Evolutionary conservation across 768 basidiomycete species (phyloP), one percentile per base, ranked within the genome.

Genomic region (Albatrellus ellisii): DNA sequence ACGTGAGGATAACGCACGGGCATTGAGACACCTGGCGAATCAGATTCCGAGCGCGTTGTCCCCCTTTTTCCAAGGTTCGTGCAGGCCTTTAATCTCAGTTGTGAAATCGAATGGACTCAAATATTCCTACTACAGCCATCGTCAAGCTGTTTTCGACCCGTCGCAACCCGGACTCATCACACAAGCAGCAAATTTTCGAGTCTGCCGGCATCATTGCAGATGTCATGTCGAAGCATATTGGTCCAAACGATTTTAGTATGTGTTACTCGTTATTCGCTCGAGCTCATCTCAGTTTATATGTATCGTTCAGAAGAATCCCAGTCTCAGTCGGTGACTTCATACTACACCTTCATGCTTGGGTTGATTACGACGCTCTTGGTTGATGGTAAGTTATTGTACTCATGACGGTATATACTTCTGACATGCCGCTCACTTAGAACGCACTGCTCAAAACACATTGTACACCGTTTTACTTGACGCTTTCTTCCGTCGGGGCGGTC

Each of bases 121-220:
- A 44, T 26, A 8, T 24, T 40, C 12, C 11, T n/a, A 12, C 12
- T 11, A 36, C 42, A 91, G 88, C 89, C 11, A 75, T 88, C 53
- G 79, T 88, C 46, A 88, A 90, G 61, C 69, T 92, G 59, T 84
- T 92, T 59, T 77, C 87, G 54, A 76, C 77, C 10, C 69, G 87
- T 45, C 75, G 89, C 15, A 86, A 76, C 53, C 72, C 77, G 8
- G 90, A 94, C 52, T 46, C 70, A 3, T 52, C 67, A 12, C 89
- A 92, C 56, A 82, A 74, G 59, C 79, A 81, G 54, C 84, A 86
- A 53, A 83, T 91, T 11, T 54, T 66, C 14, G 72, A 75, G 17
- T 75, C 86, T 2, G 80, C 88, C 0, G 62, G 68, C 36, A 61
- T 75, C 14, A 59, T 99, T 24, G 84, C 91, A 0, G 62, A 71